A percentile compares a stretch with the other conserved stretches of the same genome.
phyloP scores from a whole-genome alignment of 352 stramenopile genomes.

The Globisporangium mamillatum region DNA sequence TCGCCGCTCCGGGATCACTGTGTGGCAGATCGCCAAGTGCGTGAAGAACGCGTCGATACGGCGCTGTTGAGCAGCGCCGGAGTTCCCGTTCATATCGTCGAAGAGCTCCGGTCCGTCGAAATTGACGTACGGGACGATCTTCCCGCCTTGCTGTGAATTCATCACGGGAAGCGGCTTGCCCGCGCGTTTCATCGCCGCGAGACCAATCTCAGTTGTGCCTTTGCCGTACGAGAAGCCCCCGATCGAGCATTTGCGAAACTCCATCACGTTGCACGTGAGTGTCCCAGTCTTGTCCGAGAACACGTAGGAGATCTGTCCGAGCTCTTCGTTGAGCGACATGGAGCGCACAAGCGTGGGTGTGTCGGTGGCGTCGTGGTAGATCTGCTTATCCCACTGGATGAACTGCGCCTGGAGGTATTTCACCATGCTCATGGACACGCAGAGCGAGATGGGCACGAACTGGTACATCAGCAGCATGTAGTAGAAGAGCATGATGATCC shows the following conservation, averaged over 20 bases:
- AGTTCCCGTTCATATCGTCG: constrained; percentile 59
- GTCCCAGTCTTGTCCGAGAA: constrained; percentile 99
- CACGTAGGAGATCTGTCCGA: constrained; percentile 97
- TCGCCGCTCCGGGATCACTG: constrained; percentile 95
- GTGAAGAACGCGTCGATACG: constrained; percentile 79
- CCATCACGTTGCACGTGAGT: constrained; percentile 99
- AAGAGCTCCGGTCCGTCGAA: constrained; percentile 71
- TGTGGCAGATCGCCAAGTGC: constrained; percentile 92
- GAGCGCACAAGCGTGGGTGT: constrained; percentile 89
- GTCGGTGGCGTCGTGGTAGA: constrained; percentile 88
- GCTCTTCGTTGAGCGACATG: constrained; percentile 93
- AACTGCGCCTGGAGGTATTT: constrained; percentile 95
- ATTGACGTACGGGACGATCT: constrained; percentile 66
- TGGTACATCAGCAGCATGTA: constrained; percentile 97
- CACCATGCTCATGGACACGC: constrained; percentile 96
- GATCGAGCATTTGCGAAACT: constrained; percentile 94
- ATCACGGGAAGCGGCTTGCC: constrained; percentile 52
- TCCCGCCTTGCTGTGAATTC: constrained; percentile 17
- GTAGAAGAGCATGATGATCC: constrained; percentile 88
- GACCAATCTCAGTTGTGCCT: constrained; percentile 80
- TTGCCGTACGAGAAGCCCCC: constrained; percentile 86
- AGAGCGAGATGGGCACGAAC: constrained; percentile 97
- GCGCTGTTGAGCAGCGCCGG: constrained; percentile 42
- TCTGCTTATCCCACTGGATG: constrained; percentile 93
- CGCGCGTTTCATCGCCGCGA: constrained; percentile 57